These are phyloP conservation scores for Fusarium sp. DNA, from an alignment of 2,329 filamentous ascomycete genomes.

Conservation along the genomic window DNA sequence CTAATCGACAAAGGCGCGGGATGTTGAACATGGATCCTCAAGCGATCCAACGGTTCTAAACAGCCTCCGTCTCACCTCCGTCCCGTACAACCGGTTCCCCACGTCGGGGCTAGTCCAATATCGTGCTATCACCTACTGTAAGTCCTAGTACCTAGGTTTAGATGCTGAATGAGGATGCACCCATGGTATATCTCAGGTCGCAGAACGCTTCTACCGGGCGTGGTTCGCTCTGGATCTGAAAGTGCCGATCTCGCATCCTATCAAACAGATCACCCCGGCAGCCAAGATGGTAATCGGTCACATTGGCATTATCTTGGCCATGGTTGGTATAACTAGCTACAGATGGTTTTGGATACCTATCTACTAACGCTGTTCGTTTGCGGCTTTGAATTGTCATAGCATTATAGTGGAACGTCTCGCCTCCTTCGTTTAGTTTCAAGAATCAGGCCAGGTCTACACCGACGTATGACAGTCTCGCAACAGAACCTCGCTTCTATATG, in stretches of 20 bases:
- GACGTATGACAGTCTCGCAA: background rate
- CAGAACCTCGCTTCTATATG: conserved; percentile 10
- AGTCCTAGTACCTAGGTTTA: background rate
- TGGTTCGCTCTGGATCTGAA: conserved; percentile 22
- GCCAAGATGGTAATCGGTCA: conserved; percentile 26
- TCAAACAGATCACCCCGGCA: conserved; percentile 27
- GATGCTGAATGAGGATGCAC: conserved; percentile 19
- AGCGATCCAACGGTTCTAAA: conserved; percentile 17
- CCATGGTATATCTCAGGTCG: conserved; percentile 1
- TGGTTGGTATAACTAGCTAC: background rate
- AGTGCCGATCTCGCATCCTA: conserved; percentile 44
- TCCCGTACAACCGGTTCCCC: conserved; percentile 40
- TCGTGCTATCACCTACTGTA: conserved; percentile 3
- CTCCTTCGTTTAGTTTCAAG: background rate
- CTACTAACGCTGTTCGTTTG: background rate
- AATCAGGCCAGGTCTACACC: background rate
- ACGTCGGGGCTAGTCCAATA: conserved; percentile 6
- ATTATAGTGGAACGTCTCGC: background rate
- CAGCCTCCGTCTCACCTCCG: conserved; percentile 12
- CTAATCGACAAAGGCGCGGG: conserved; percentile 27
- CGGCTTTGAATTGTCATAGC: background rate
- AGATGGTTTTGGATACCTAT: background rate
- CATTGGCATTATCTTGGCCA: conserved; percentile 11
- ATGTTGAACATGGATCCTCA: conserved; percentile 28
- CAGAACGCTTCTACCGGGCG: conserved; percentile 15